Evolutionary conservation across 2,329 filamentous ascomycete species (phyloP), one percentile per base, ranked within the genome.

Genomic region (Calonectria montana): DNA sequence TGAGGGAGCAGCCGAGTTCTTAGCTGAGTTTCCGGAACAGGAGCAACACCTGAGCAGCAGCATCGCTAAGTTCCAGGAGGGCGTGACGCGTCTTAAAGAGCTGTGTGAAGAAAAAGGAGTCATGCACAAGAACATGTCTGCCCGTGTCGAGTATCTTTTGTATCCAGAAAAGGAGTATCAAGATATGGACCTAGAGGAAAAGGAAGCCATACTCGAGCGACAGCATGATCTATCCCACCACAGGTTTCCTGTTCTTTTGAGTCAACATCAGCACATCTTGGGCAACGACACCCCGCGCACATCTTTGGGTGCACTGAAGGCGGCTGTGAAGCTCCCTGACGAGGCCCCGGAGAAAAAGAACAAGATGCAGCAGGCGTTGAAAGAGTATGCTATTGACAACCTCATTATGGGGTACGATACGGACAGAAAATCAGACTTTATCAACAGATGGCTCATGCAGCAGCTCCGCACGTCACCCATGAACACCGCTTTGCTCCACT

Each of bases 361-460:
- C 53, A 81, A 79, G n/a, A 75, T 88, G 62, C 81, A 82, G 2
- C 79, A 84, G 23, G 85, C 86, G 2, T 81, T 83, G 63, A 89
- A 88, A 69, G 88, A 90, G 76, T 84, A 83, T n/a, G 82, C 82
- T 37, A 89, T 89, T 64, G 80, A 86, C 50, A 83, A 79, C 7
- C 82, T 88, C 13, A 77, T 88, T 61, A 75, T 74, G 27, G 83
- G 84, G 3, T 75, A 80, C 3, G 76, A 82, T 13, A 75, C 77
- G 2, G 83, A 82, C 3, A 82, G 84, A 74, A 87, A 85, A 73
- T 80, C 79, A 1, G 85, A 88, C 62, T 88, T 84, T 68, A 84
- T 90, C 75, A 83, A 83, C 73, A 83, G 87, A 47, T 90, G 89
- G 88, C 80, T 90, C 3, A 82, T 90, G 15, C 86, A 90, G 59